phyloP scores from a whole-genome alignment of 352 stramenopile species.

The Pythium phragmiticola region DNA sequence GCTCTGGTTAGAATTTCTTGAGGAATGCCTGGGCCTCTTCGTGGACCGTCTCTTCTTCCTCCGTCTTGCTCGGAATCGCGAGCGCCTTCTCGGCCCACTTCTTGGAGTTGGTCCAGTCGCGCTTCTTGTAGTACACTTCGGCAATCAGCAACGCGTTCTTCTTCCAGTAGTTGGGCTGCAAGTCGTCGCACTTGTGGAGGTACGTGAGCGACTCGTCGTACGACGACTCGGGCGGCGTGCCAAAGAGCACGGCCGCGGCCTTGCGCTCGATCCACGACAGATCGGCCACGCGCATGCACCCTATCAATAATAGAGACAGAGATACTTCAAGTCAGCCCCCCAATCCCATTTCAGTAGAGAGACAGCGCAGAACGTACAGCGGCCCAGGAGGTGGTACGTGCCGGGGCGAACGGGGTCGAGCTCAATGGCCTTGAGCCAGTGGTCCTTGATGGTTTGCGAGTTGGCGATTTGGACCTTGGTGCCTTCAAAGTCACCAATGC shows the following conservation, averaged over 20 bases:
- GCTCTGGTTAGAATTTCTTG: slow-evolving; percentile 27
- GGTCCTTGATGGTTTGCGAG: slow-evolving; percentile 76
- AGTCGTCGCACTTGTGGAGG: slow-evolving; percentile 72
- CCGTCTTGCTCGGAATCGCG: slow-evolving; percentile 44
- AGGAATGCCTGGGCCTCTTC: slow-evolving; percentile 61
- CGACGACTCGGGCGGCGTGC: slow-evolving; percentile 71
- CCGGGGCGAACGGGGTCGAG: slow-evolving; percentile 73
- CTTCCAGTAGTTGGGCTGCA: slow-evolving; percentile 80
- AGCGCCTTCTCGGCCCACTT: slow-evolving; percentile 73
- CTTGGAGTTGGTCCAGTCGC: slow-evolving; percentile 57
- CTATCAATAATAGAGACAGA: slow-evolving; percentile 8
- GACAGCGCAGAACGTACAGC: slow-evolving; percentile 33
- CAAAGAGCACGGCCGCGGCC: slow-evolving; percentile 78
- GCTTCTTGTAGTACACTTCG: slow-evolving; percentile 82
- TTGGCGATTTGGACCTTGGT: slow-evolving; percentile 84
- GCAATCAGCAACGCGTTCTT: slow-evolving; percentile 82
- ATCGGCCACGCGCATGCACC: slow-evolving; percentile 83
- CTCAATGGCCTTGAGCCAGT: slow-evolving; percentile 76
- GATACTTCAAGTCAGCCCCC: too few species aligned
- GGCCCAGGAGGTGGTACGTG: slow-evolving; percentile 76
- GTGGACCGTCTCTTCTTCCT: slow-evolving; percentile 73
- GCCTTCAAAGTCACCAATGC: slow-evolving; percentile 84
- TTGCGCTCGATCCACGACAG: slow-evolving; percentile 87
- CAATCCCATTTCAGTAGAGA: background rate
- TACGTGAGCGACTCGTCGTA: slow-evolving; percentile 81